These are phyloP conservation scores for Hymenoscyphus repandus DNA, from an alignment of 2,329 filamentous ascomycete genomes.

Conservation along the genomic window DNA sequence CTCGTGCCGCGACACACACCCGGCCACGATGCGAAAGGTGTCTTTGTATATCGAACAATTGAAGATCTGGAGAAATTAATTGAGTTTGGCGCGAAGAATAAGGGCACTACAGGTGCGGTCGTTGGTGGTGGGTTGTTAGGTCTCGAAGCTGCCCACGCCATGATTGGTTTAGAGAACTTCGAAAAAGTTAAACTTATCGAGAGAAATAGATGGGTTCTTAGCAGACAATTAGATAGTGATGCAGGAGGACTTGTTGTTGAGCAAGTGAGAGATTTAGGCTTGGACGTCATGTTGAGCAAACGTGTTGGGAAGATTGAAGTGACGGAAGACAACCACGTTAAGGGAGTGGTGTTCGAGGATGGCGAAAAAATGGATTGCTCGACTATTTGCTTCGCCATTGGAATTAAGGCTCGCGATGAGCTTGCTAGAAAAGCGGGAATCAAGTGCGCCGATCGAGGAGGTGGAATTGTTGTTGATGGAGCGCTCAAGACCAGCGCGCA, in stretches of 20 bases:
- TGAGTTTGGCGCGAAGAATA: constrained; percentile 60
- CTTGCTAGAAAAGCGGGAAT: constrained; percentile 67
- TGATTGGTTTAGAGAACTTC: constrained; percentile 79
- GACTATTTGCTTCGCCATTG: constrained; percentile 85
- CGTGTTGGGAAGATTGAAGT: constrained; percentile 68
- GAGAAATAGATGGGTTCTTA: constrained; percentile 76
- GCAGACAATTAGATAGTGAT: constrained; percentile 75
- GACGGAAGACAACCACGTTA: constrained; percentile 61
- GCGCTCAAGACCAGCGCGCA: constrained; percentile 64
- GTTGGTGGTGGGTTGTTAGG: constrained; percentile 82
- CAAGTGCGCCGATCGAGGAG: constrained; percentile 64
- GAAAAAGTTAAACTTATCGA: constrained; percentile 74
- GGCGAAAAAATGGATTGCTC: constrained; percentile 72
- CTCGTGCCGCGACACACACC: constrained; percentile 64
- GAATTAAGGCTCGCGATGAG: constrained; percentile 75
- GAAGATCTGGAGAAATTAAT: constrained; percentile 76
- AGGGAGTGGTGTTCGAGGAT: constrained; percentile 74
- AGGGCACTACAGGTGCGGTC: constrained; percentile 66
- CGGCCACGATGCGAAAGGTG: constrained; percentile 72
- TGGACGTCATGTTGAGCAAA: constrained; percentile 76
- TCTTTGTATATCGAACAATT: constrained; percentile 87
- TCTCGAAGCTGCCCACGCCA: constrained; percentile 84
- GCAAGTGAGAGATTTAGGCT: constrained; percentile 70
- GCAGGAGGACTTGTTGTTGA: constrained; percentile 78
- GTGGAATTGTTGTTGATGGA: constrained; percentile 59